phyloP scores from a whole-genome alignment of 169 alveolate genomes.

The Perkinsus olseni region DNA sequence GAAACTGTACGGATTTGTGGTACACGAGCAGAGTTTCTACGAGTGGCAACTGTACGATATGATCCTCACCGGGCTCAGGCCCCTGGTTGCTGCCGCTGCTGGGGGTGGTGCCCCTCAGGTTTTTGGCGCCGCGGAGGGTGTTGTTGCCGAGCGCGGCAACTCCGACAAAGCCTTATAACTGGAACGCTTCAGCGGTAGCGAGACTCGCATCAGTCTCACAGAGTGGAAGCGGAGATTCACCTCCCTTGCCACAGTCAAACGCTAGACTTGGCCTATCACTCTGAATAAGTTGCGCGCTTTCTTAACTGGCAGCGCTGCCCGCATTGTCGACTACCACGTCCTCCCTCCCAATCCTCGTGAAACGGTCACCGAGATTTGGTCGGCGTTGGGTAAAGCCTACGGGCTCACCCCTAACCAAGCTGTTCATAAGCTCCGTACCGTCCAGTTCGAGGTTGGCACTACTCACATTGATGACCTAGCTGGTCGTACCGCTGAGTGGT shows the following conservation, averaged over 20 bases:
- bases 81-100: neutral
- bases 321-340: neutral
- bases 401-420: neutral
- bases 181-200: neutral
- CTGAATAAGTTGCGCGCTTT: neutral
- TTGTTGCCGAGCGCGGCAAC: neutral
- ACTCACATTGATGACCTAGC: neutral
- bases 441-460: neutral
- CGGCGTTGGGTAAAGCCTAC: neutral
- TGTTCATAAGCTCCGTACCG: neutral
- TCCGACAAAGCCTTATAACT: neutral
- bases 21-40: too few species aligned
- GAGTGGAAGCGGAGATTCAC: neutral
- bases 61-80: neutral
- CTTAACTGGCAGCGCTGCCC: neutral
- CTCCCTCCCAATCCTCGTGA: neutral
- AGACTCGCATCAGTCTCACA: neutral
- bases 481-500: neutral
- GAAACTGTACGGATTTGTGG: too few species aligned
- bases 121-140: neutral
- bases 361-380: neutral
- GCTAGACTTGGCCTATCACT: neutral
- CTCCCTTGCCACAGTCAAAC: neutral
- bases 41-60: too few species aligned
- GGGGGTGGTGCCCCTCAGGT: neutral